A percentile compares a stretch with the other conserved stretches of the same genome.
phyloP scores from a whole-genome alignment of 2,329 filamentous ascomycete genomes.

The Talaromyces verruculosus region DNA sequence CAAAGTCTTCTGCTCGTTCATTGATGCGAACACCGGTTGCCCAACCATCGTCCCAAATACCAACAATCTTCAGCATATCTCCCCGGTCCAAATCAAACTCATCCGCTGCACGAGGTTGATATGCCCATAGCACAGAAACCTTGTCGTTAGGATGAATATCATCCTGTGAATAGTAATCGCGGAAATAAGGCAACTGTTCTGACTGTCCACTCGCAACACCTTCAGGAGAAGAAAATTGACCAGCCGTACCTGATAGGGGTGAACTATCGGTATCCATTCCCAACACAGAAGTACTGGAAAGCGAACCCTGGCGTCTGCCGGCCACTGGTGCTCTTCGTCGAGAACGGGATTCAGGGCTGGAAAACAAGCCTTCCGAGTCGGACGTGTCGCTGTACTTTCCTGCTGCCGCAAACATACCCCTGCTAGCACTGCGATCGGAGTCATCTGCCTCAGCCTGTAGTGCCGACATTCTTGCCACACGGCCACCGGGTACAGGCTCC shows the following conservation, averaged over 20 bases:
- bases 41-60: slow-evolving; percentile 99
- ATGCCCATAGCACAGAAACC: slow-evolving; percentile 92
- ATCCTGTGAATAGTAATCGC: slow-evolving; percentile 97
- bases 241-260: slow-evolving; percentile 65
- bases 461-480: slow-evolving; percentile 94
- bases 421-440: slow-evolving; percentile 39
- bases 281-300: slow-evolving; percentile 80
- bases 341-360: slow-evolving; percentile 69
- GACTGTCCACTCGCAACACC: slow-evolving; percentile 85
- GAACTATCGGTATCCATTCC: slow-evolving; percentile 69
- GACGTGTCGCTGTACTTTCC: slow-evolving; percentile 54
- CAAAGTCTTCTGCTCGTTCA: slow-evolving; percentile 86
- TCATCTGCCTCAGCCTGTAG: slow-evolving; percentile 72
- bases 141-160: slow-evolving; percentile 90
- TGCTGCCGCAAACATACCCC: slow-evolving; percentile 47
- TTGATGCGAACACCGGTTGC: slow-evolving; percentile 84
- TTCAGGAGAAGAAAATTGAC: slow-evolving; percentile 78
- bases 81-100: slow-evolving; percentile 92
- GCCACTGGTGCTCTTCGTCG: slow-evolving; percentile 48
- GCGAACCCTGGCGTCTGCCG: slow-evolving; percentile 75
- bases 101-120: slow-evolving; percentile 88
- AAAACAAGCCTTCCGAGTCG: slow-evolving; percentile 67
- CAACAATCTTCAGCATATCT: slow-evolving; percentile 96
- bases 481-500: slow-evolving; percentile 77
- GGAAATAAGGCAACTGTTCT: slow-evolving; percentile 93